Base-by-base conservation (phyloP, 805 yeast genomes). In the Candida xiaguanensis region DNA sequence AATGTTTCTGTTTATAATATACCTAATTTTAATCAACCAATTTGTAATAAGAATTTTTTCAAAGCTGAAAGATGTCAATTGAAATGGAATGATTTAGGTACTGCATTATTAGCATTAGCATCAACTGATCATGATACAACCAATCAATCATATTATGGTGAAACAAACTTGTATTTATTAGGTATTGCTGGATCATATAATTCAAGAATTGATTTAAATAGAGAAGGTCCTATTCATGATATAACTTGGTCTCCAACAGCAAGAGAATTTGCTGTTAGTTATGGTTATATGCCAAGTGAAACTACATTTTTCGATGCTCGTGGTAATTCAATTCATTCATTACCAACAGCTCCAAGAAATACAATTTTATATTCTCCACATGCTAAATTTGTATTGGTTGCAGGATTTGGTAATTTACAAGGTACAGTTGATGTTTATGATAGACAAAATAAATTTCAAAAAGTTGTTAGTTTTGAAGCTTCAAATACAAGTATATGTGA, bases 361-460 rank as follows among this genome's bases (percentile, higher is more conserved):
- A 87, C 96, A 22, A 78, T 93, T 49, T 64, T 83, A 47, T 93
- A 86, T 62, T 89, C 98, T 7, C 99, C 99, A 5, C 95, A 90
- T 55, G 97, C 95, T 27, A 79, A 86, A 51, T 91, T 80, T 53
- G 82, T 95, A 36, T 70, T 93, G 44, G 91, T 90, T 45, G 98
- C 96, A 8, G 99, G 99, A 3, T 93, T 93, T 64, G 99, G 99
- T 53, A 93, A 93, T 63, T 76, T 93, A 59, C 97, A 91, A 68
- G 99, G 99, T 45, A 80, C 90, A 12, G 95, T 93, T 42, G 98
- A 95, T 59, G 83, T 93, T 45, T 81, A 89, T 58, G 99, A 93
- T 68, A 85, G 97, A 58, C 87, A 81, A 60, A 80, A 83, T 57
- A 84, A 85, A 62, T 91, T 89, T 61, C 66, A 73, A 40, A 85